Evolutionary conservation across 148 eudicot species (phyloP).

Genomic region (Suaeda aralocaspica): DNA sequence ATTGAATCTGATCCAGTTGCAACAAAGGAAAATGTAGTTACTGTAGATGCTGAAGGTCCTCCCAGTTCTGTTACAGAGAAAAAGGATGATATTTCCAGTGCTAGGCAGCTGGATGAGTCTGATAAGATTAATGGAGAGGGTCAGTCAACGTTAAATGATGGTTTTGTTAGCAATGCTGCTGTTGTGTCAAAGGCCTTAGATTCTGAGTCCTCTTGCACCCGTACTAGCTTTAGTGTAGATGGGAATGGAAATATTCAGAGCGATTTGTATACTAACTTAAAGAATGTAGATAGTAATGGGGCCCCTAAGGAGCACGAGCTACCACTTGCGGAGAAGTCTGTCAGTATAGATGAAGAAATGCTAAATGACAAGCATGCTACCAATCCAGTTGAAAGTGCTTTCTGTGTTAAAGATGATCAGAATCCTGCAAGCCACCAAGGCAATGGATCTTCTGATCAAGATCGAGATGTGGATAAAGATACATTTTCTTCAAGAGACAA

Average conservation of each 20-base stretch:
- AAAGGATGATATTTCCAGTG: constrained; percentile 34
- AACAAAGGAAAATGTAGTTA: constrained; percentile 33
- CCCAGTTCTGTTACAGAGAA: constrained; percentile 32
- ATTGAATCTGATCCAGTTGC: constrained; percentile 29
- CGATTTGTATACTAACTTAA: constrained; percentile 34
- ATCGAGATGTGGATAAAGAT: constrained; percentile 30
- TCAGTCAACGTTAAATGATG: constrained; percentile 28
- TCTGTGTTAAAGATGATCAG: constrained; percentile 28
- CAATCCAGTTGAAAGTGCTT: constrained; percentile 28
- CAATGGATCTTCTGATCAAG: constrained; percentile 34
- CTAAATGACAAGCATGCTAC: constrained; percentile 33
- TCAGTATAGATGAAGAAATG: constrained; percentile 33
- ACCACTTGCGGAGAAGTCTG: constrained; percentile 28
- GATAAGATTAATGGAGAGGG: constrained; percentile 33
- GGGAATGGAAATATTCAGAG: constrained; percentile 44
- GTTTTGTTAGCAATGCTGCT: constrained; percentile 27
- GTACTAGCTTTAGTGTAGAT: constrained; percentile 39
- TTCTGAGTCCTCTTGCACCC: constrained; percentile 59
- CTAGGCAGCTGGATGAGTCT: constrained; percentile 38
- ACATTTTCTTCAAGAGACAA: constrained; percentile 34
- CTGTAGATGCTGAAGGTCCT: constrained; percentile 34
- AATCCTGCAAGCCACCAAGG: constrained; percentile 28
- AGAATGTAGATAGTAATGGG: constrained; percentile 41
- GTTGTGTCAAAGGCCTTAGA: constrained; percentile 49
- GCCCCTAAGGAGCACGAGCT: constrained; percentile 31